Evolutionary conservation across 2,329 filamentous ascomycete genomes (phyloP).

Genomic region (Anthostomella pinea): DNA sequence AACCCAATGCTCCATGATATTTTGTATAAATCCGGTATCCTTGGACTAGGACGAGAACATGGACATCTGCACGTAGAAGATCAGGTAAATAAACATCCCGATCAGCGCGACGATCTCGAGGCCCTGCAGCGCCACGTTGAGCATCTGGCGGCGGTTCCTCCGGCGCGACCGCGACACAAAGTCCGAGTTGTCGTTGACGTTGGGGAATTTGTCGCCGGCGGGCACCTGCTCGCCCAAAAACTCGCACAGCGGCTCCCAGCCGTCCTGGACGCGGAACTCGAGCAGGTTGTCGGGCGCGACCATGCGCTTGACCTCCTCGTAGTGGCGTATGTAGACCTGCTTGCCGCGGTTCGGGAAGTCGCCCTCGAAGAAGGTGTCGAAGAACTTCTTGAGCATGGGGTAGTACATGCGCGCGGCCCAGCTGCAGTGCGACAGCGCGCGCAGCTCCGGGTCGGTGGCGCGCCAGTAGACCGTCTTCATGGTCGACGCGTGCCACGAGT

Average conservation of each 20-base stretch:
- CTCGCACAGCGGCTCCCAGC: slow-evolving; percentile 36
- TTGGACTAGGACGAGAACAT: slow-evolving; percentile 11
- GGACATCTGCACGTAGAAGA: slow-evolving; percentile 25
- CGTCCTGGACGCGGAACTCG: slow-evolving; percentile 32
- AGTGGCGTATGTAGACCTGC: slow-evolving; percentile 50
- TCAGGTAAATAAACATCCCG: slow-evolving; percentile 30
- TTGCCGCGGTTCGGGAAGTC: slow-evolving; percentile 66
- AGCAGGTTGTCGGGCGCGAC: slow-evolving; percentile 32
- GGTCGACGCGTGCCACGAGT: slow-evolving; percentile 60
- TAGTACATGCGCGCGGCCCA: slow-evolving; percentile 68
- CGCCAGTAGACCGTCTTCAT: slow-evolving; percentile 69
- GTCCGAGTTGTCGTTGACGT: slow-evolving; percentile 46
- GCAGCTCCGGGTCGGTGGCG: slow-evolving; percentile 60
- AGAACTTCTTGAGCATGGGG: slow-evolving; percentile 68
- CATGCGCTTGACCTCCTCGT: slow-evolving; percentile 27
- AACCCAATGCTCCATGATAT: too few relatives aligned
- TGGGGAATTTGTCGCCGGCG: slow-evolving; percentile 37
- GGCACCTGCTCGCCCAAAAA: slow-evolving; percentile 36
- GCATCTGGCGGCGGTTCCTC: slow-evolving; percentile 46
- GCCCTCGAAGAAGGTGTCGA: slow-evolving; percentile 64
- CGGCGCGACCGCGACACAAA: slow-evolving; percentile 44
- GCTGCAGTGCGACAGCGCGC: slow-evolving; percentile 53
- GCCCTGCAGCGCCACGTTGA: slow-evolving; percentile 37
- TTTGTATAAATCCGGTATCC: not conserved
- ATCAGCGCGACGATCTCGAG: slow-evolving; percentile 23